Percentiles rank a stretch among this genome's conserved stretches.
Conservation (phyloP, 345 rosid species). For the Gossypium herbaceum region DNA sequence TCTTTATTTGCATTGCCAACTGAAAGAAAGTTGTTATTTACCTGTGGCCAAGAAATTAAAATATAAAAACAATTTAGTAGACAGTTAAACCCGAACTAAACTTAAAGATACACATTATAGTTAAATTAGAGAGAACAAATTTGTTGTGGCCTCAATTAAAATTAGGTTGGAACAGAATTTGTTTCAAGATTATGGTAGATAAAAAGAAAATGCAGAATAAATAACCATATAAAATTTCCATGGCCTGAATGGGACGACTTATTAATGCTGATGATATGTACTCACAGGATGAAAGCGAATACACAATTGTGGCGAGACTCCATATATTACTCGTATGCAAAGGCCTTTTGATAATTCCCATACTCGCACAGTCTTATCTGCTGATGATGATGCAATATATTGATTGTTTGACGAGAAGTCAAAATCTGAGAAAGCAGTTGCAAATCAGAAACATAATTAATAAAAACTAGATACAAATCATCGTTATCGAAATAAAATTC, state of each 20-base stretch:
- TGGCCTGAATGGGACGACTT: slow-evolving; percentile 1
- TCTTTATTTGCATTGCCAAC: slow-evolving; percentile 91
- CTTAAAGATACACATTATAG: no score
- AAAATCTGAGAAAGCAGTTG: slow-evolving; percentile 60
- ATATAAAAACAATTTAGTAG: slow-evolving; percentile 7
- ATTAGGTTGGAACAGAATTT: not conserved
- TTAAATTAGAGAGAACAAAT: no score
- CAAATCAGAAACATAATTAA: slow-evolving; percentile 18
- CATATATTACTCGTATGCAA: slow-evolving; percentile 96
- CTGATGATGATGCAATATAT: slow-evolving; percentile 83
- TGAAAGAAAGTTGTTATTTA: slow-evolving; percentile 91
- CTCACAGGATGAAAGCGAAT: slow-evolving; percentile 97
- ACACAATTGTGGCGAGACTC: slow-evolving; percentile 76
- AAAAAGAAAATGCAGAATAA: not conserved
- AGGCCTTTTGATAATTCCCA: slow-evolving; percentile 89
- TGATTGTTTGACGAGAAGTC: slow-evolving; percentile 97
- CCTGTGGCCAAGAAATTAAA: slow-evolving; percentile 43
- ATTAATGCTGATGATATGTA: slow-evolving; percentile 16
- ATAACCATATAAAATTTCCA: not conserved
- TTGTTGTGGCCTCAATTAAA: not conserved
- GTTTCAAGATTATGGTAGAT: not conserved
- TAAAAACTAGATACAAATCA: not conserved
- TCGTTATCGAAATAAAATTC: slow-evolving; percentile 3
- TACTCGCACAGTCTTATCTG: slow-evolving; percentile 95
- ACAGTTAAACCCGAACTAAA: no score